Conservation (phyloP, 495 filamentous ascomycete species). For the Copromyces sp. region DNA sequence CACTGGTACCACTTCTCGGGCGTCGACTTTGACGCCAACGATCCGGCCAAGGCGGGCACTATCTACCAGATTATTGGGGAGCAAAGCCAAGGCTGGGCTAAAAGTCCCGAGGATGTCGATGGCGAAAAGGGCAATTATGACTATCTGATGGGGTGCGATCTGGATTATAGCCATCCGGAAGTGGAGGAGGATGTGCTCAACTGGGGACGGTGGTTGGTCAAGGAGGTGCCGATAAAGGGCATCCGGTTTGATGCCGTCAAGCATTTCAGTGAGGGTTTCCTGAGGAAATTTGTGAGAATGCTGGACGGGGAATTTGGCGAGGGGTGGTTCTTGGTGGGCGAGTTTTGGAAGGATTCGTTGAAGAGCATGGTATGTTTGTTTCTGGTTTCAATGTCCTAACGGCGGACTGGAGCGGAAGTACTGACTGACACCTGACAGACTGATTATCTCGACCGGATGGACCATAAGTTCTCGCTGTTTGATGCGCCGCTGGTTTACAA, state of each 20-base stretch:
- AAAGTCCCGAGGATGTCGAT: slow-evolving; percentile 41
- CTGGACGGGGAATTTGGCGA: slow-evolving; percentile 40
- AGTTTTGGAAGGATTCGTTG: slow-evolving; percentile 56
- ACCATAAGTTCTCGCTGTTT: slow-evolving; percentile 50
- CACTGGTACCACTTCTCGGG: slow-evolving; percentile 63
- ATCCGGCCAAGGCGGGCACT: slow-evolving; percentile 37
- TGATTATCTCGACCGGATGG: slow-evolving; percentile 47
- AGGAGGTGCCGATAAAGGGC: slow-evolving; percentile 48
- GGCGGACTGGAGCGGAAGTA: neutral
- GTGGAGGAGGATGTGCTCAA: slow-evolving; percentile 51
- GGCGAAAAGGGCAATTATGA: slow-evolving; percentile 57
- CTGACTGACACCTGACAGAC: neutral
- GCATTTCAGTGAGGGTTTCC: slow-evolving; percentile 58
- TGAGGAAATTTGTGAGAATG: slow-evolving; percentile 46
- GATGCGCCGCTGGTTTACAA: slow-evolving; percentile 59
- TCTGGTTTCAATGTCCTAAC: too few relatives aligned
- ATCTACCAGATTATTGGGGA: slow-evolving; percentile 61
- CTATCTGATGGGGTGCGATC: slow-evolving; percentile 51
- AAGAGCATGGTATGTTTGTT: slow-evolving; percentile 28
- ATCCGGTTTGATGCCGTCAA: slow-evolving; percentile 69
- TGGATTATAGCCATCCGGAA: slow-evolving; percentile 58
- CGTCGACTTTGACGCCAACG: slow-evolving; percentile 54
- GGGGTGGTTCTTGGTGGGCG: slow-evolving; percentile 58
- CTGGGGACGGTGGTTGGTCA: slow-evolving; percentile 59
- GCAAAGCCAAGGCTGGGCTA: slow-evolving; percentile 50